Evolutionary conservation across 768 basidiomycete genomes (phyloP).

Genomic region (Coprinellus micaceus): DNA sequence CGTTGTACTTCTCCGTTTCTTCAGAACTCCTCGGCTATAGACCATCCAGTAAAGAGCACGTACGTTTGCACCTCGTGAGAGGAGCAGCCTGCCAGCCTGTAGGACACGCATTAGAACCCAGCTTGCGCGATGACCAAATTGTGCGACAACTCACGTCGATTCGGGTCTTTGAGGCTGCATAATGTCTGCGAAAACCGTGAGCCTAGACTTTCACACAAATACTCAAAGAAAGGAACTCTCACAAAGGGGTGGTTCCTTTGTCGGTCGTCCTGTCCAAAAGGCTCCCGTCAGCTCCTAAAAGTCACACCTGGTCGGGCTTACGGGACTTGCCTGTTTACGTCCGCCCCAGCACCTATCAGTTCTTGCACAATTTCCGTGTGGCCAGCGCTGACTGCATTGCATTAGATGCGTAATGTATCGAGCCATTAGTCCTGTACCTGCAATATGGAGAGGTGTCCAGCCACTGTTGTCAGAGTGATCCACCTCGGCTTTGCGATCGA

Average conservation of each 20-base stretch:
- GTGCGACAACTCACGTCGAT: slow-evolving; percentile 58
- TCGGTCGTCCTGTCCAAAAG: slow-evolving; percentile 53
- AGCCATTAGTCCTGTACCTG: slow-evolving; percentile 42
- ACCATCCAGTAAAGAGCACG: slow-evolving; percentile 36
- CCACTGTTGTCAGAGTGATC: slow-evolving; percentile 62
- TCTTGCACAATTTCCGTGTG: slow-evolving; percentile 71
- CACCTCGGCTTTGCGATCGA: slow-evolving; percentile 68
- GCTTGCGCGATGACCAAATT: slow-evolving; percentile 20
- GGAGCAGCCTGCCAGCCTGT: slow-evolving; percentile 84
- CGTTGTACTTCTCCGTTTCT: slow-evolving; percentile 72
- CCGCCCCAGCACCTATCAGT: slow-evolving; percentile 77
- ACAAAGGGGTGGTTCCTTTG: slow-evolving; percentile 84
- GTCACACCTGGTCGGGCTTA: background rate
- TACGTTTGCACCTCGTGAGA: slow-evolving; percentile 89
- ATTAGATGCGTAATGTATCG: slow-evolving; percentile 4
- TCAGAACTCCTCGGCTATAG: slow-evolving; percentile 30
- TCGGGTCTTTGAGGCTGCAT: slow-evolving; percentile 88
- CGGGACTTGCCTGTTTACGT: slow-evolving; percentile 51
- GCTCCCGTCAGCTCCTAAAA: slow-evolving; percentile 19
- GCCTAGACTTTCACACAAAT: slow-evolving; percentile 16
- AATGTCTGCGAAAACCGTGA: slow-evolving; percentile 58
- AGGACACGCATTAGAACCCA: slow-evolving; percentile 24
- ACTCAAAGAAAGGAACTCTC: slow-evolving; percentile 24
- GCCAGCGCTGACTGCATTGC: slow-evolving; percentile 69
- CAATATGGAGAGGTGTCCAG: slow-evolving; percentile 80